Base-by-base conservation (phyloP, 331 rosid genomes). In the Rosa hybrid region DNA sequence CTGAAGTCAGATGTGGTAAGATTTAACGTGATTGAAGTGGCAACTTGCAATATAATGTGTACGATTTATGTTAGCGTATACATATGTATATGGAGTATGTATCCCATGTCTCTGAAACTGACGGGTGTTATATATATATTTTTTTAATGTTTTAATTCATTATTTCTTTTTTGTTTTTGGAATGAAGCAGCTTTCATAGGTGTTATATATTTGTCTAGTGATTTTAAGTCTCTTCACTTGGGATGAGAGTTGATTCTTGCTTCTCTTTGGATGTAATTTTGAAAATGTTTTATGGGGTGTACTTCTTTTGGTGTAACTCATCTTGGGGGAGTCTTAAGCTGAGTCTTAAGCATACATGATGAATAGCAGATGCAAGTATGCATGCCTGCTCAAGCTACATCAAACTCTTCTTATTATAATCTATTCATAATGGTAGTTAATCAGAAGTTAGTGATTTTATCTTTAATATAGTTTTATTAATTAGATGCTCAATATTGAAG, bases 1-100 rank as follows among this genome's bases (percentile, higher is more conserved):
- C 41, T 90, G 53, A 86, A 90, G 80, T 86, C 92, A 46, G 99
- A 96, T 83, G 85, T 93, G 96, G 99, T 96, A 90, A 57, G 90
- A 78, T 79, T 78, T 68, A 74, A 39, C 67, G 20, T 65, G 34
- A 75, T 75, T 27, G 53, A 21, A 34, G 67, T 72, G 48, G 62
- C 21, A 68, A 42, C 63, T 38, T 45, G 23, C 21, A 16, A 21
- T 3, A 77, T 49, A 12, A 5, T 76, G 7, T 25, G 78, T 74
- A 34, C 70, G 49, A 80, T 82, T 46, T 39, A 67, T 67, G 46
- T 67, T 64, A 5, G 56, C 14, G 17, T 59, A 8, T 54, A 11
- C 4, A 6, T 68, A 38, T 68, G 16, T 68, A 54, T 54, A 41
- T 7, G 53, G 27, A 41, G 59, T 62, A 63, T 63, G 69, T 27